Evolutionary conservation across 75 land plant genomes (phyloP).

Genomic region (Pseudotsuga menziesii): DNA sequence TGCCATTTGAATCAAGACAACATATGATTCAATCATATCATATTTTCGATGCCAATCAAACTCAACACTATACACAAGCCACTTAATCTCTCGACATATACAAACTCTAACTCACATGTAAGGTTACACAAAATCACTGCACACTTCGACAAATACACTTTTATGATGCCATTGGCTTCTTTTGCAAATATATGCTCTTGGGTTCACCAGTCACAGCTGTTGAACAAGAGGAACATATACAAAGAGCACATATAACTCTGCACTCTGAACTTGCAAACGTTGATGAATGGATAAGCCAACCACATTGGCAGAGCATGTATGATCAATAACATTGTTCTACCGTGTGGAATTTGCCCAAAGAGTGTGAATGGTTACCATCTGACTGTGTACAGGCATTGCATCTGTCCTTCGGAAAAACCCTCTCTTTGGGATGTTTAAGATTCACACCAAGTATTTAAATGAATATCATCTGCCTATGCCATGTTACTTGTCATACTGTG

Average conservation of each 20-base stretch:
- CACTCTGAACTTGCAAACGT: slow-evolving; percentile 3
- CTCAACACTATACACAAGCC: not conserved
- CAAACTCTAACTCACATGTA: slow-evolving; percentile 8
- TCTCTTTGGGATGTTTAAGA: not conserved
- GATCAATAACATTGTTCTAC: not conserved
- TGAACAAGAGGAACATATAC: not conserved
- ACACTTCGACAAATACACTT: slow-evolving; percentile 4
- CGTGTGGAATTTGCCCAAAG: not conserved
- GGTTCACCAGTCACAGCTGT: not conserved
- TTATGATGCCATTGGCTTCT: not conserved
- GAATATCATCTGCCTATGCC: slow-evolving; percentile 1
- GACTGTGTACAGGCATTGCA: not conserved
- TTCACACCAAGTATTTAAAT: not conserved
- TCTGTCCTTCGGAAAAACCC: not conserved
- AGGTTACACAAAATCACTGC: too few species aligned
- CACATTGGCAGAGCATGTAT: not conserved
- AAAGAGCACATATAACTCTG: slow-evolving; percentile 5
- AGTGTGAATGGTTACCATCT: too few species aligned
- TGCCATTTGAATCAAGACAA: too few species aligned
- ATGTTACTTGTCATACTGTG: not conserved
- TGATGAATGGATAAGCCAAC: not conserved
- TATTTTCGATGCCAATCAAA: too few species aligned
- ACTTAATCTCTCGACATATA: slow-evolving; percentile 7
- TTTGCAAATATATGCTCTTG: slow-evolving; percentile 5
- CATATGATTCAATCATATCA: too few species aligned